Conservation (phyloP, 108 stramenopile genomes). For the Stephanodiscus minutulus region DNA sequence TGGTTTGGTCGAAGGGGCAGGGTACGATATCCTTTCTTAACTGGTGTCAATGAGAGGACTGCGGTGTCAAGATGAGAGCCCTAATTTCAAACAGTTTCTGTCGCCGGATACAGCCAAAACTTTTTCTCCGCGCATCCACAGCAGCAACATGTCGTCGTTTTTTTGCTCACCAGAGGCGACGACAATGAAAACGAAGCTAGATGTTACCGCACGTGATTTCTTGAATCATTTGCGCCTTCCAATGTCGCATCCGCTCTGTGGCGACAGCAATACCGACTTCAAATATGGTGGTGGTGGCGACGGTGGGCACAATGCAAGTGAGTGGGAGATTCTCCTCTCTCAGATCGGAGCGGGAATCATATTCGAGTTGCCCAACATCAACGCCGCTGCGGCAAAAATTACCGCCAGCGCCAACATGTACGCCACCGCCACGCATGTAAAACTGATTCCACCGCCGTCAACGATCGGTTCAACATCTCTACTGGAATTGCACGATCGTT, state of each 20-base stretch:
- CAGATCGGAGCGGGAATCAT: not conserved
- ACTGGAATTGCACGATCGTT: conserved; percentile 41
- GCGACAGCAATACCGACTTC: not conserved
- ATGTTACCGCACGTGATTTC: not conserved
- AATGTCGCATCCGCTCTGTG: conserved; percentile 2
- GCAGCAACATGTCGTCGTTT: too few species aligned
- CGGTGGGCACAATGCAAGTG: not conserved
- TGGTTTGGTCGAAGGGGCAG: too few species aligned
- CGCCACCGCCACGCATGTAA: not conserved
- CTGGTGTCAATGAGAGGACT: too few species aligned
- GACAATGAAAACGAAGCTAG: not conserved
- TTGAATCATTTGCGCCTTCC: conserved; percentile 9
- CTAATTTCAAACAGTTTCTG: too few species aligned
- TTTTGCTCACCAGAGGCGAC: too few species aligned
- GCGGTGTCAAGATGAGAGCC: too few species aligned
- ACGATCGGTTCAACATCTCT: conserved; percentile 31
- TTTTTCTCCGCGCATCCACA: too few species aligned
- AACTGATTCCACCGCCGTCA: conserved; percentile 13
- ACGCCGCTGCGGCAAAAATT: too few species aligned
- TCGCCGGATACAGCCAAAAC: too few species aligned
- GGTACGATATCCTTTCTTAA: too few species aligned
- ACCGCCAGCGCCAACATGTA: not conserved
- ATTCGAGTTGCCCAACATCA: conserved; percentile 2
- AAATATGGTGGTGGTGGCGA: too few species aligned
- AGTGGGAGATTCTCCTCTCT: not conserved